Conservation (phyloP, 495 filamentous ascomycete genomes). For the Penicillium herquei region DNA sequence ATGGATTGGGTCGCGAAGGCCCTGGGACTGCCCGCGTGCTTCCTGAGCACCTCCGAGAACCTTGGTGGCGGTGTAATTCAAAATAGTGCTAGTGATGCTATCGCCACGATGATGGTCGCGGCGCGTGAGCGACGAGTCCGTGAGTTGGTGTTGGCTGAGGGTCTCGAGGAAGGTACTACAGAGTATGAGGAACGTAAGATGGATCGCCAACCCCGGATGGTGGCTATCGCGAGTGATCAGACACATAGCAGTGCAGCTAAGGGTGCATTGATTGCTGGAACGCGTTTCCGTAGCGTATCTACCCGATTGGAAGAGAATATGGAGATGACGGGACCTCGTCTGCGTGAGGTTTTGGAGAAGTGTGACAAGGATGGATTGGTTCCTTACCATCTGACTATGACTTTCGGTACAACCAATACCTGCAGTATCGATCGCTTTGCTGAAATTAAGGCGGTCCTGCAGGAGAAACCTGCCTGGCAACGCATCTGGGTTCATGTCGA, state of each 20-base stretch:
- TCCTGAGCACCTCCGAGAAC: slow-evolving; percentile 69
- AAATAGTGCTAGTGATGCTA: slow-evolving; percentile 85
- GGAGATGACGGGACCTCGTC: slow-evolving; percentile 63
- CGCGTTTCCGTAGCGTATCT: slow-evolving; percentile 67
- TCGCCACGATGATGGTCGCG: slow-evolving; percentile 84
- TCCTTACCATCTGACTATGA: slow-evolving; percentile 86
- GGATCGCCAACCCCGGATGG: slow-evolving; percentile 64
- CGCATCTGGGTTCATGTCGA: slow-evolving; percentile 94
- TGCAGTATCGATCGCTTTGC: slow-evolving; percentile 82
- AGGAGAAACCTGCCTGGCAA: slow-evolving; percentile 55
- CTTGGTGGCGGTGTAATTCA: slow-evolving; percentile 91
- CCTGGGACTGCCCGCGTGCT: slow-evolving; percentile 70
- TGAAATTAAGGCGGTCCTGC: slow-evolving; percentile 63
- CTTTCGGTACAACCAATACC: slow-evolving; percentile 81
- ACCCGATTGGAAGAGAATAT: slow-evolving; percentile 61
- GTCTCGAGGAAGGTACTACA: slow-evolving; percentile 45
- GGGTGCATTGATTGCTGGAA: slow-evolving; percentile 81
- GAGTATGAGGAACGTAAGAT: slow-evolving; percentile 59
- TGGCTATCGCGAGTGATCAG: slow-evolving; percentile 77
- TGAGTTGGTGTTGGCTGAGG: slow-evolving; percentile 49
- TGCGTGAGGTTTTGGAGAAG: slow-evolving; percentile 61
- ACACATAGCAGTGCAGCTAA: slow-evolving; percentile 85
- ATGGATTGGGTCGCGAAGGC: slow-evolving; percentile 87
- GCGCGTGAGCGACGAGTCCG: slow-evolving; percentile 75
- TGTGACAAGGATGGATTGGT: slow-evolving; percentile 63